These are phyloP conservation scores for Anthracocystis panici-leucophaei DNA, from an alignment of 1,284 basidiomycete species.

Conservation along the genomic window DNA sequence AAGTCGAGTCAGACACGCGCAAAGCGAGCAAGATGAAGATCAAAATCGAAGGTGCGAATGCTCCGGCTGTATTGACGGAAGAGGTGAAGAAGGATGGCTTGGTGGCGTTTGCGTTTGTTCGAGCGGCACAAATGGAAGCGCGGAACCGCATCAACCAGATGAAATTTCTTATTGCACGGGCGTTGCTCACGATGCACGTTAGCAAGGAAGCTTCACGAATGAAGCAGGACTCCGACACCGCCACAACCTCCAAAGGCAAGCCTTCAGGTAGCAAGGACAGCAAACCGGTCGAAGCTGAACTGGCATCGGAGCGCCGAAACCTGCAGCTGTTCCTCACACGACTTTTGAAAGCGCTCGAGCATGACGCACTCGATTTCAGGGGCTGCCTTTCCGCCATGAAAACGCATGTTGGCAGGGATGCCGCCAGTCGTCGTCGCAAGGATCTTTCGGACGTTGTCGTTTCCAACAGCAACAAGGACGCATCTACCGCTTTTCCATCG, in stretches of 20 bases:
- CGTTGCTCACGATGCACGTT: slow-evolving; percentile 8
- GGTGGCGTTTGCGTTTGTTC: slow-evolving; percentile 21
- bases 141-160: slow-evolving; percentile 38
- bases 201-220: neutral
- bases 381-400: slow-evolving; percentile 30
- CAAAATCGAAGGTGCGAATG: neutral
- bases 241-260: neutral
- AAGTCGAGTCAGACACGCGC: slow-evolving; percentile 1
- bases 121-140: slow-evolving; percentile 28
- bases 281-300: neutral
- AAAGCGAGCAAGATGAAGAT: neutral
- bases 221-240: neutral
- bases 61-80: slow-evolving; percentile 10
- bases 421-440: neutral
- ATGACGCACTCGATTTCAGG: slow-evolving; percentile 25
- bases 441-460: neutral
- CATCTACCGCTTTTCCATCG: slow-evolving; percentile 9
- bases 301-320: neutral
- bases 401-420: slow-evolving; percentile 21
- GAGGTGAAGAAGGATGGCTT: slow-evolving; percentile 28
- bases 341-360: slow-evolving; percentile 31
- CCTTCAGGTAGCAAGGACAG: neutral
- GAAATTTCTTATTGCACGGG: slow-evolving; percentile 33
- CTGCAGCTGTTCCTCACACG: slow-evolving; percentile 14
- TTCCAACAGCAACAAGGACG: neutral